phyloP scores from a whole-genome alignment of 495 filamentous ascomycete species.

The Aspergillus avenaceus region DNA sequence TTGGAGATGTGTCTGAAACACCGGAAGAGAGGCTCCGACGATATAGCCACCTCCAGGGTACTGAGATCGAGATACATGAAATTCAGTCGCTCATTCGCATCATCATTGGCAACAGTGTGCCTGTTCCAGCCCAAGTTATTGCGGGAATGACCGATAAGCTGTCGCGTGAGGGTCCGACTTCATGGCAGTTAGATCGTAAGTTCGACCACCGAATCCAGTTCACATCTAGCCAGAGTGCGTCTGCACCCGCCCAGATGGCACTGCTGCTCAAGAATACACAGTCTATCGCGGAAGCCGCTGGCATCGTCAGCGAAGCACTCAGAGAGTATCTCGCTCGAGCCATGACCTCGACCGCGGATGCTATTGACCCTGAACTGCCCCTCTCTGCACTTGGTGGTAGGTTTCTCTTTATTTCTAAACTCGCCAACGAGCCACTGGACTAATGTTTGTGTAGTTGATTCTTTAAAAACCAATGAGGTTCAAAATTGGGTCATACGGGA shows the following conservation, averaged over 20 bases:
- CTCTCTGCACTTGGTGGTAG: slow-evolving; percentile 24
- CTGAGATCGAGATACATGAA: slow-evolving; percentile 19
- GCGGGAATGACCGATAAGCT: slow-evolving; percentile 22
- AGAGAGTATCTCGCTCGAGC: slow-evolving; percentile 20
- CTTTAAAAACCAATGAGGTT: slow-evolving; percentile 34
- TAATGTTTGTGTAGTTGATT: slow-evolving; percentile 28
- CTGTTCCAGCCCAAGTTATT: slow-evolving; percentile 18
- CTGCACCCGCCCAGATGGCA: slow-evolving; percentile 3
- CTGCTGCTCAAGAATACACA: slow-evolving; percentile 15
- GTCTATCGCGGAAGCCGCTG: slow-evolving; percentile 8
- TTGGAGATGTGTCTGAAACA: slow-evolving; percentile 11
- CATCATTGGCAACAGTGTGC: slow-evolving; percentile 16
- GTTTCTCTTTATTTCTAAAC: too few species aligned
- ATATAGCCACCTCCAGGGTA: slow-evolving; percentile 22
- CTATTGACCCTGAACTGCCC: slow-evolving; percentile 22
- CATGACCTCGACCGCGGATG: slow-evolving; percentile 21
- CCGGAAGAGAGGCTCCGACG: slow-evolving; percentile 18
- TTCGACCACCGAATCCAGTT: slow-evolving; percentile 22
- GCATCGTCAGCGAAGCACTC: slow-evolving; percentile 14
- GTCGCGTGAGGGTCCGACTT: slow-evolving; percentile 12
- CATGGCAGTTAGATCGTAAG: slow-evolving; percentile 21
- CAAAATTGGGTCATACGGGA: slow-evolving; percentile 33
- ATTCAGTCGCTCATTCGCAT: slow-evolving; percentile 18
- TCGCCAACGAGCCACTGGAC: too few species aligned
- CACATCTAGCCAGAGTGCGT: slow-evolving; percentile 1